Evolutionary conservation across 345 rosid genomes (phyloP).

Genomic region (Bruguiera sexangula): DNA sequence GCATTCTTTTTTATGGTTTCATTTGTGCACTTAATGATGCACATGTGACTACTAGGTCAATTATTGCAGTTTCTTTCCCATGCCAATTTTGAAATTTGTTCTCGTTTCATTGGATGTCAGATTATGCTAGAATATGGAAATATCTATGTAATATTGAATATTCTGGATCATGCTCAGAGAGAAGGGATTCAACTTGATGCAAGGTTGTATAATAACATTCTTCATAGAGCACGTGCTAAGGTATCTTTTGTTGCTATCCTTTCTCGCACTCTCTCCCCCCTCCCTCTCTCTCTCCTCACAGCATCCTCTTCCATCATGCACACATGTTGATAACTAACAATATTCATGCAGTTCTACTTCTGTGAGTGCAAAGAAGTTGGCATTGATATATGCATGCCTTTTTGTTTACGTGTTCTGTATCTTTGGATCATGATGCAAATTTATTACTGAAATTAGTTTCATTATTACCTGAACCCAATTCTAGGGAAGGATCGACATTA

Average conservation of each 20-base stretch:
- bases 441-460: not conserved
- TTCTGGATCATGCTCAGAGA: conserved; percentile 44
- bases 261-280: not conserved
- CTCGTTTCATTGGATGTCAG: conserved; percentile 36
- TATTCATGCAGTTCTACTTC: not conserved
- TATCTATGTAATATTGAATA: conserved; percentile 50
- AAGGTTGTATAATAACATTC: conserved; percentile 57
- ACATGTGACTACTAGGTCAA: not conserved
- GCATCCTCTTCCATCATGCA: no score
- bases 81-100: conserved; percentile 4
- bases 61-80: not conserved
- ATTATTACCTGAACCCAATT: not conserved
- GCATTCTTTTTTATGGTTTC: not conserved
- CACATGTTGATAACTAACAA: no score
- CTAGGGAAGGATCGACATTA: conserved; percentile 61
- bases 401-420: not conserved
- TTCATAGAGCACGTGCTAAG: conserved; percentile 49
- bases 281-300: no score
- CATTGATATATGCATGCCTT: not conserved
- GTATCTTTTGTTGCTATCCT: conserved; percentile 26
- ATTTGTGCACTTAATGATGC: not conserved
- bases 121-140: conserved; percentile 42
- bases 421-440: not conserved
- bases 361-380: not conserved
- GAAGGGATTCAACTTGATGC: conserved; percentile 51